A percentile compares a stretch with the other conserved stretches of the same genome.
phyloP scores from a whole-genome alignment of 1,284 basidiomycete species.

The Agaricales sp. region DNA sequence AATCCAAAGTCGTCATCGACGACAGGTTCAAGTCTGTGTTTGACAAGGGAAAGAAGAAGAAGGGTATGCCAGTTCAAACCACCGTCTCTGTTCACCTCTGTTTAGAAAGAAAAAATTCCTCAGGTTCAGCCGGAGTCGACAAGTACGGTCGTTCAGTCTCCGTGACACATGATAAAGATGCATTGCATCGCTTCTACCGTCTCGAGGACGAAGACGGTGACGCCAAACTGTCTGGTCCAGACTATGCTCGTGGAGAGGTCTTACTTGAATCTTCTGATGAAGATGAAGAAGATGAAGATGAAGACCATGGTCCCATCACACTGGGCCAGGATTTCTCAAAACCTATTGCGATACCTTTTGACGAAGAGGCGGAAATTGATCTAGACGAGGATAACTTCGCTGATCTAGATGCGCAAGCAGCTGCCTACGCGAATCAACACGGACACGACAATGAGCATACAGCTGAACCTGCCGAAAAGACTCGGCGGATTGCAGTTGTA shows the following conservation, averaged over 20 bases:
- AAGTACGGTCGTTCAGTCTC: slow-evolving; percentile 85
- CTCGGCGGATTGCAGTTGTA: slow-evolving; percentile 80
- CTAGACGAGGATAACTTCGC: slow-evolving; percentile 68
- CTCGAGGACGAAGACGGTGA: slow-evolving; percentile 39
- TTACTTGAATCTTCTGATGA: slow-evolving; percentile 82
- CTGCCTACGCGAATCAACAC: slow-evolving; percentile 43
- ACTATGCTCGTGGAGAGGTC: slow-evolving; percentile 87
- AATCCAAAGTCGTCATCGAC: slow-evolving; percentile 83
- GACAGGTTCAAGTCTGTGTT: slow-evolving; percentile 89
- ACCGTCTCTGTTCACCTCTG: slow-evolving; percentile 21
- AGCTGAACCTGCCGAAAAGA: slow-evolving; percentile 29
- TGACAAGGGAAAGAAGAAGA: slow-evolving; percentile 31
- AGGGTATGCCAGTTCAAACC: slow-evolving; percentile 33
- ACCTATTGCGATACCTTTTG: slow-evolving; percentile 29
- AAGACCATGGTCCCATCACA: slow-evolving; percentile 41
- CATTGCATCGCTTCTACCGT: slow-evolving; percentile 78
- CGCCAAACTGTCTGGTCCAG: slow-evolving; percentile 34
- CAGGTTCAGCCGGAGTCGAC: slow-evolving; percentile 75
- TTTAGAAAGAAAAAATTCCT: too few relatives aligned
- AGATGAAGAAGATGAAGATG: slow-evolving; percentile 33
- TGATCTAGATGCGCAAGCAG: slow-evolving; percentile 67
- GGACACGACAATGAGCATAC: slow-evolving; percentile 22
- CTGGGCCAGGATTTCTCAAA: slow-evolving; percentile 34
- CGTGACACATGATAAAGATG: slow-evolving; percentile 60
- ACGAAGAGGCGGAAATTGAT: slow-evolving; percentile 51